These are phyloP conservation scores for Synchytrium microbalum DNA, from an alignment of 371 early-diverging fungal genomes.

Conservation along the genomic window DNA sequence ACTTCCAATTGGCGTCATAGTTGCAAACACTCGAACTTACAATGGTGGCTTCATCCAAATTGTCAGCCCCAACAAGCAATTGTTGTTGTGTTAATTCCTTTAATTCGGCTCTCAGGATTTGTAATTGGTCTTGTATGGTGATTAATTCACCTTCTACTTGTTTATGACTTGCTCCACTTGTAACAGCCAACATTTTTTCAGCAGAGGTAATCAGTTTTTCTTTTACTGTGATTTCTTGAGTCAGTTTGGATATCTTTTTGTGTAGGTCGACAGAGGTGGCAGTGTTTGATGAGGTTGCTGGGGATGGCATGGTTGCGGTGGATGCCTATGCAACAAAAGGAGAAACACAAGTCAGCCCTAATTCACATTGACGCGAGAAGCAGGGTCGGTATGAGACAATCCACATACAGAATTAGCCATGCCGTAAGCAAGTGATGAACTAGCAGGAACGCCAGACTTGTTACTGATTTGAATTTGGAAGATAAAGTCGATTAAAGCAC, in stretches of 20 bases:
- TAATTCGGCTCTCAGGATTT: slow-evolving; percentile 23
- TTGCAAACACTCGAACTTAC: background rate
- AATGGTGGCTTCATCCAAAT: background rate
- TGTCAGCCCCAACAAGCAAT: background rate
- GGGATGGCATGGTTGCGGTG: background rate
- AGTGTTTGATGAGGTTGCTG: background rate
- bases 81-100: background rate
- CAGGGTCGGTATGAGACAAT: background rate
- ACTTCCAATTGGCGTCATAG: background rate
- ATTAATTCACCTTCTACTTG: slow-evolving; percentile 25
- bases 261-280: slow-evolving; percentile 13
- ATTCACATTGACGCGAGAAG: background rate
- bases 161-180: slow-evolving; percentile 24
- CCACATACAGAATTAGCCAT: background rate
- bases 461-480: slow-evolving; percentile 33
- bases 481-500: slow-evolving; percentile 38
- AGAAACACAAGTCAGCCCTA: background rate
- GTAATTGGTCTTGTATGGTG: slow-evolving; percentile 18
- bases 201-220: slow-evolving; percentile 32
- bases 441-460: background rate
- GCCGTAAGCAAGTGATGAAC: background rate
- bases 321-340: background rate
- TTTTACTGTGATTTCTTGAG: slow-evolving; percentile 30
- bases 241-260: slow-evolving; percentile 24
- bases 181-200: slow-evolving; percentile 27